Percentiles rank a stretch among this genome's conserved stretches.
These are phyloP conservation scores for Cairneyella variabilis DNA, from an alignment of 495 filamentous ascomycete genomes.

Conservation along the genomic window DNA sequence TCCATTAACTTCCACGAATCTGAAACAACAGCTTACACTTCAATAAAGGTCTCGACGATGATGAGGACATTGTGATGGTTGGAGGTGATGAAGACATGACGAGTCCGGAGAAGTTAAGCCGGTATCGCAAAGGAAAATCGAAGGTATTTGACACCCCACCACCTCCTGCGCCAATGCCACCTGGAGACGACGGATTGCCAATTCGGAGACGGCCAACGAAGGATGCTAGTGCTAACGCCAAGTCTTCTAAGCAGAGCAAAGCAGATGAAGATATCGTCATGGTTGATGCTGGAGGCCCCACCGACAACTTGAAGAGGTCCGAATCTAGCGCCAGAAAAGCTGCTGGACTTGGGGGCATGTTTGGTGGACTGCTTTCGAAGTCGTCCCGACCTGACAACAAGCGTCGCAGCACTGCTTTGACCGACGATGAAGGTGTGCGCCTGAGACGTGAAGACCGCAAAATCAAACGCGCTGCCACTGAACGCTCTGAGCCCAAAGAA, in stretches of 20 bases:
- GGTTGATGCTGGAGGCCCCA: constrained; percentile 37
- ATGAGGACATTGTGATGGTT: constrained; percentile 28
- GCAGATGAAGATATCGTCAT: constrained; percentile 47
- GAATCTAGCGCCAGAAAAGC: constrained; percentile 37
- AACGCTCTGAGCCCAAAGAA: constrained; percentile 7
- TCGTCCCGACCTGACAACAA: constrained; percentile 24
- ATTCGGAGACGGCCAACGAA: constrained; percentile 10
- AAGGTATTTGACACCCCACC: constrained; percentile 26
- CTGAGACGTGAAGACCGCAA: constrained; percentile 30
- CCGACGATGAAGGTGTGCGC: constrained; percentile 35
- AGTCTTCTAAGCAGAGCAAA: constrained; percentile 22
- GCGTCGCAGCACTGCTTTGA: constrained; percentile 19
- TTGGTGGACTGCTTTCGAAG: constrained; percentile 28
- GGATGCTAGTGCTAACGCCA: constrained; percentile 23
- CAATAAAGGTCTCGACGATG: constrained; percentile 20
- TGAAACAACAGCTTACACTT: no score
- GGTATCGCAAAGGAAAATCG: constrained; percentile 26
- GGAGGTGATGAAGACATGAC: constrained; percentile 11
- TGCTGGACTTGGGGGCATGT: constrained; percentile 41
- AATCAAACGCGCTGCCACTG: constrained; percentile 24
- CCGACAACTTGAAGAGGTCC: constrained; percentile 22
- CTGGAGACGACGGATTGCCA: constrained; percentile 18
- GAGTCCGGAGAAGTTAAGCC: constrained; percentile 21
- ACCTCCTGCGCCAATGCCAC: constrained; percentile 25
- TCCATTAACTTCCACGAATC: no score